phyloP scores from a whole-genome alignment of 179 eudicot species.

The Spinacia oleracea region DNA sequence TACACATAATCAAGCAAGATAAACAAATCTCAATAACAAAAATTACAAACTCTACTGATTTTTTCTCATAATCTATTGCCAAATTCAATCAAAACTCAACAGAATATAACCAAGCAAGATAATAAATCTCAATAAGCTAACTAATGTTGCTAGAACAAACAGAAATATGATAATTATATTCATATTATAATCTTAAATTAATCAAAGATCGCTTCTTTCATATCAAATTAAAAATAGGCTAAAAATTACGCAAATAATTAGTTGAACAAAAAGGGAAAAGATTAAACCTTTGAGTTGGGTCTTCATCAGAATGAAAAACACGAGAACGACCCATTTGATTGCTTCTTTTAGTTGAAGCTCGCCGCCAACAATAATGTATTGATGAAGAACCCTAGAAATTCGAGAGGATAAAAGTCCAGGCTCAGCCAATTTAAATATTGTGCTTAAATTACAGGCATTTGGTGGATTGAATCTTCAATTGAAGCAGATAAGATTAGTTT shows the following conservation, averaged over 20 bases:
- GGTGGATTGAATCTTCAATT: neutral
- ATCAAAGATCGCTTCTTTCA: neutral
- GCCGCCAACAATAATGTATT: neutral
- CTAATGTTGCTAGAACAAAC: neutral
- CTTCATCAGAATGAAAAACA: slow-evolving; percentile 62
- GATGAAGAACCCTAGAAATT: slow-evolving; percentile 11
- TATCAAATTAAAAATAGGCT: neutral
- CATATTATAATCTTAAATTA: slow-evolving; percentile 6
- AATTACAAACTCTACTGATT: neutral
- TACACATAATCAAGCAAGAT: neutral
- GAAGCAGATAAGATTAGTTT: neutral
- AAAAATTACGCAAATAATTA: no score
- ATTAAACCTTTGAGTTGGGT: slow-evolving; percentile 68
- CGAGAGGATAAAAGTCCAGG: neutral
- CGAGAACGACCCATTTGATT: slow-evolving; percentile 74
- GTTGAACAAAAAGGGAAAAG: slow-evolving; percentile 11
- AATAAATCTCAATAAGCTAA: neutral
- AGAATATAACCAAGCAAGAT: neutral
- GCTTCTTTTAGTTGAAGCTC: neutral
- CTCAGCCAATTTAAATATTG: neutral
- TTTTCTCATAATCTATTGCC: neutral
- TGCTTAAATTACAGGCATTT: neutral
- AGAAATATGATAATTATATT: neutral
- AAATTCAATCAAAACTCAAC: neutral
- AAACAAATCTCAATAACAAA: neutral